phyloP scores from a whole-genome alignment of 2,329 filamentous ascomycete species.

The Aspergillus pseudotamarii region DNA sequence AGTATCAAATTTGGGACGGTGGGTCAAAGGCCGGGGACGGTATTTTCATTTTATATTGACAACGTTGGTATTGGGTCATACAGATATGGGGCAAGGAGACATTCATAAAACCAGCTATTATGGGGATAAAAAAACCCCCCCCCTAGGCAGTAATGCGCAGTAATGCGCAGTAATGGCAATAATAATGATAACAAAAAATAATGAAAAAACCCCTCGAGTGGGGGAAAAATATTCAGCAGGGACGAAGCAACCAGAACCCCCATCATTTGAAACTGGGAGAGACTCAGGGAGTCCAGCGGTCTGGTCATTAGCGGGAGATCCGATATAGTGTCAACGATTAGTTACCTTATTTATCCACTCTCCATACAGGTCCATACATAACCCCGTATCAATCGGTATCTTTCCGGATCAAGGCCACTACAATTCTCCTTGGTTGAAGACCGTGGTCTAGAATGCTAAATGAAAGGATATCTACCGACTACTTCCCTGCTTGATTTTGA shows the following conservation, averaged over 20 bases:
- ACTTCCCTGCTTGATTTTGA: neutral
- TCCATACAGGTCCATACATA: neutral
- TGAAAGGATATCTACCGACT: neutral
- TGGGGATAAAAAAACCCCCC: neutral
- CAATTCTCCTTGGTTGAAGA: neutral
- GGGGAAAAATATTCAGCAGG: constrained; percentile 12
- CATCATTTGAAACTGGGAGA: constrained; percentile 11
- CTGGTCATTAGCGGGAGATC: constrained; percentile 32
- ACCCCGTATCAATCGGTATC: neutral
- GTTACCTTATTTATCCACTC: neutral
- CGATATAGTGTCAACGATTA: constrained; percentile 17
- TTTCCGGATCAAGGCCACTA: neutral
- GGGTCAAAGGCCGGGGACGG: constrained; percentile 11
- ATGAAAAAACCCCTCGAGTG: neutral
- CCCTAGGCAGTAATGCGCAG: too few species aligned
- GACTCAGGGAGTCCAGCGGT: constrained; percentile 33
- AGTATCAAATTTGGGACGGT: constrained; percentile 27
- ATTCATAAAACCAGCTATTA: neutral
- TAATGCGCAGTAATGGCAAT: neutral
- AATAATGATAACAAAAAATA: neutral
- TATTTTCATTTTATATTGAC: constrained; percentile 13
- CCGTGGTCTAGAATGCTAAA: neutral
- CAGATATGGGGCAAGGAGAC: neutral
- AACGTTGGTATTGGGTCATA: neutral
- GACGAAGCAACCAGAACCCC: neutral